Evolutionary conservation across 2,329 filamentous ascomycete genomes (phyloP), one percentile per base, ranked within the genome.

Genomic region (Albophoma yamanashiensis): DNA sequence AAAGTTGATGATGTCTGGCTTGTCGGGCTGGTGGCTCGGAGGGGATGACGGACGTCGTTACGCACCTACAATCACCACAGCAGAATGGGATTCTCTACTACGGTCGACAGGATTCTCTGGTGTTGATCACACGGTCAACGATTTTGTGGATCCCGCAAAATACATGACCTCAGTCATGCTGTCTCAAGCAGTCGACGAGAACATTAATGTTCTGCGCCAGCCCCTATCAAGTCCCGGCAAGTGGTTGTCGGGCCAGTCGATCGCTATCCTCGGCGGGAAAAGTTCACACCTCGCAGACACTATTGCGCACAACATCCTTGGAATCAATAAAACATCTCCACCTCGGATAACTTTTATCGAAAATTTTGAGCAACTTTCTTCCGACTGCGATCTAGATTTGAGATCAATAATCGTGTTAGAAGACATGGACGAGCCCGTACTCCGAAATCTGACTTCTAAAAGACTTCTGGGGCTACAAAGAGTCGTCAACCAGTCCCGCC

Each of bases 361-460:
- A 17, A 36, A 15, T 7, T 40, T 58, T 20, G 56, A 58, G 31
- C 22, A 52, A 14, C 67, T 20, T 56, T 71, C 1, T 56, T 69
- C 1, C 20, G 11, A 20, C 20, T 11, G 22, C 50, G 43, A 15
- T 43, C n/a, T 9, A 7, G 34, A 58, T 43, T n/a, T 50, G 45
- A 58, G 43, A 17, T 39, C 56, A 14, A 45, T 58, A 7, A 43
- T 58, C 8, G 56, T 58, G 17, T 36, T 65, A 12, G 22, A 57
- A 6, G 61, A 62, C 25, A 60, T 65, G 9, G 65, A 69, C 15
- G 60, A 63, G 39, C 59, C 64, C 9, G 65, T 74, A 22, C 65
- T 73, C 22, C 66, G 68, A 7, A 70, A 73, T 27, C 67, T 80
- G 39, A 62, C 67, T 0, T 53, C 76, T 69, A 58, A 57, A 6